Conservation (phyloP, 768 basidiomycete genomes). For the Suillus placidus region DNA sequence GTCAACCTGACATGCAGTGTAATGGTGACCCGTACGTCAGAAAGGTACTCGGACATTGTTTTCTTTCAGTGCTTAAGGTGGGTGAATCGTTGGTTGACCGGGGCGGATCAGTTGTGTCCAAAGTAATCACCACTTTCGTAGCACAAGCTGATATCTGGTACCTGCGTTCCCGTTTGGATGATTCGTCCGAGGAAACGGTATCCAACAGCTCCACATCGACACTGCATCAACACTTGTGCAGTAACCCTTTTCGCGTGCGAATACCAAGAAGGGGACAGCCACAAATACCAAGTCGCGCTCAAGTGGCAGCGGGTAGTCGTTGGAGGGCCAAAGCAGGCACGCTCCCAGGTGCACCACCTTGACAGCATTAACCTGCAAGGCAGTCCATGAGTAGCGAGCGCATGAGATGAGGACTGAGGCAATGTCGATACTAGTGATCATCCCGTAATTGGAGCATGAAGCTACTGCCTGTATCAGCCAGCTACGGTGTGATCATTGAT, state of each 20-base stretch:
- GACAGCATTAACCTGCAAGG: conserved; percentile 58
- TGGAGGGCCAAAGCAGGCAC: conserved; percentile 45
- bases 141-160: conserved; percentile 1
- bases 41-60: not conserved
- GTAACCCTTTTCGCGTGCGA: conserved; percentile 45
- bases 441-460: conserved; percentile 61
- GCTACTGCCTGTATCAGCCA: conserved; percentile 21
- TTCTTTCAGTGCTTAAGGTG: not conserved
- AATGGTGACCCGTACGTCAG: not conserved
- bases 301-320: conserved; percentile 53
- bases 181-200: conserved; percentile 32
- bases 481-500: not conserved
- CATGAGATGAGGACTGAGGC: conserved; percentile 39
- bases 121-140: not conserved
- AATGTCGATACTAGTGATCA: conserved; percentile 58
- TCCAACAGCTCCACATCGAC: conserved; percentile 42
- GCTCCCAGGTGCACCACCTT: conserved; percentile 56
- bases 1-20: not conserved
- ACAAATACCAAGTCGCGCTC: conserved; percentile 33
- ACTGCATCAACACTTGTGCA: conserved; percentile 41
- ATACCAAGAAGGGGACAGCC: conserved; percentile 32
- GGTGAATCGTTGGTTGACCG: not conserved
- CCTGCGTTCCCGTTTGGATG: conserved; percentile 68
- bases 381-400: conserved; percentile 79
- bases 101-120: not conserved